Percentiles rank a stretch among this genome's conserved stretches.
Conservation (phyloP, 1,284 basidiomycete genomes). For the Rhodotorula sp. region DNA sequence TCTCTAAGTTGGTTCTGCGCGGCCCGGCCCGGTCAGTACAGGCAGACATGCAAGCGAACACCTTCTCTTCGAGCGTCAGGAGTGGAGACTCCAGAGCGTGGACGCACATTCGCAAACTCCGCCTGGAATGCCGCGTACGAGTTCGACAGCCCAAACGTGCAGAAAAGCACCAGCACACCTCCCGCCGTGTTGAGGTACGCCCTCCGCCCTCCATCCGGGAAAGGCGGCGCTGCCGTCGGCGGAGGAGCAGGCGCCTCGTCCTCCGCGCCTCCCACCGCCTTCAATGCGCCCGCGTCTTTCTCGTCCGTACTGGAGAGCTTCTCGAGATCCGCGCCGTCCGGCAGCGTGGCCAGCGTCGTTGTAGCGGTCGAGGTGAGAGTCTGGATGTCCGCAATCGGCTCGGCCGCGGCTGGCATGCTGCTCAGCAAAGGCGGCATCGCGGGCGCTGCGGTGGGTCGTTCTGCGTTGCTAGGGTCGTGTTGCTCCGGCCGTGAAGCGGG, state of each 20-base stretch:
- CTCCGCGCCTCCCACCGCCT: background rate
- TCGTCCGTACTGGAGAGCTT: background rate
- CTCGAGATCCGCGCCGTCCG: background rate
- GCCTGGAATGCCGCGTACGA: conserved; percentile 1
- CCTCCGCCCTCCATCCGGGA: background rate
- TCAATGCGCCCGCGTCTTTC: background rate
- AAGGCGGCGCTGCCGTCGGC: background rate
- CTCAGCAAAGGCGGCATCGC: background rate
- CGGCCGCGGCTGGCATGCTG: background rate
- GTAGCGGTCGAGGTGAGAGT: background rate
- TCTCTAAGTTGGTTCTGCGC: conserved; percentile 9
- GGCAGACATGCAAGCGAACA: no score
- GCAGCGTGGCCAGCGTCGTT: background rate
- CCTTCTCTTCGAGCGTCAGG: background rate
- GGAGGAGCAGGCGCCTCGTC: background rate
- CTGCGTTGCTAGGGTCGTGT: no score
- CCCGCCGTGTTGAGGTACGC: conserved; percentile 2
- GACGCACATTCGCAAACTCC: background rate
- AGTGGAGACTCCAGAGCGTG: background rate
- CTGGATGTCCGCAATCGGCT: background rate
- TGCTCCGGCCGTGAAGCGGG: no score
- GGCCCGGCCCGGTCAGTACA: background rate
- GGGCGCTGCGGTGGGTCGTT: no score
- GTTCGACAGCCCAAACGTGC: conserved; percentile 9
- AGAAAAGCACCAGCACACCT: conserved; percentile 2